These are phyloP conservation scores for Dioscorea dumetorum DNA, from an alignment of 106 monocot genomes.

Conservation along the genomic window DNA sequence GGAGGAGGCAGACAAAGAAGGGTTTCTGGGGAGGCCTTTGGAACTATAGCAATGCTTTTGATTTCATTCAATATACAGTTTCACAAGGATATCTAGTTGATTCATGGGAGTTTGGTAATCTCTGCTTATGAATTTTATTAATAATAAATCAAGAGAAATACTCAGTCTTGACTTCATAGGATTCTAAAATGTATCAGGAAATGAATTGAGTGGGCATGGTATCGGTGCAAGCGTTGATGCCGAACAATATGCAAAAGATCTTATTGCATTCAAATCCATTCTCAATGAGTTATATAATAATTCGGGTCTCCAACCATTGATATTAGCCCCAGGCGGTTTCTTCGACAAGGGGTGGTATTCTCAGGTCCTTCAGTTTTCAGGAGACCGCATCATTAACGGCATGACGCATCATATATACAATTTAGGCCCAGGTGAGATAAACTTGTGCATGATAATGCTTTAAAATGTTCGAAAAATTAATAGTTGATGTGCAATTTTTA, in stretches of 20 bases:
- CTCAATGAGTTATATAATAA: conserved; percentile 45
- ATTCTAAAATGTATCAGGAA: conserved; percentile 49
- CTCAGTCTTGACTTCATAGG: too few relatives aligned
- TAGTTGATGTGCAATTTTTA: neutral
- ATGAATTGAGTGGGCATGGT: conserved; percentile 85
- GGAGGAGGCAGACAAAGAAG: conserved; percentile 28
- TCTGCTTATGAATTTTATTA: neutral
- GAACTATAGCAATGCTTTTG: conserved; percentile 73
- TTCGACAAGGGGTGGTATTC: conserved; percentile 74
- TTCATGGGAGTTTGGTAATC: conserved; percentile 94
- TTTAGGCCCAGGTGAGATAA: conserved; percentile 66
- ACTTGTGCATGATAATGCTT: neutral
- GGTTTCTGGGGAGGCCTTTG: conserved; percentile 55
- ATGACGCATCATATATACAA: conserved; percentile 92
- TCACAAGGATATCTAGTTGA: conserved; percentile 76
- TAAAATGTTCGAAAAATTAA: neutral
- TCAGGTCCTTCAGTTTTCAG: conserved; percentile 71
- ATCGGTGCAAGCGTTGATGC: conserved; percentile 61
- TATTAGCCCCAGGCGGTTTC: conserved; percentile 92
- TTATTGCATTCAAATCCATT: conserved; percentile 47
- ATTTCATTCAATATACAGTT: conserved; percentile 79
- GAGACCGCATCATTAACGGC: conserved; percentile 55
- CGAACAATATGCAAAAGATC: conserved; percentile 62
- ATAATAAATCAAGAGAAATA: neutral
- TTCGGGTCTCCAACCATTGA: conserved; percentile 26